Base-by-base conservation (phyloP, 495 filamentous ascomycete species). In the Hypoxylon lenormandii region DNA sequence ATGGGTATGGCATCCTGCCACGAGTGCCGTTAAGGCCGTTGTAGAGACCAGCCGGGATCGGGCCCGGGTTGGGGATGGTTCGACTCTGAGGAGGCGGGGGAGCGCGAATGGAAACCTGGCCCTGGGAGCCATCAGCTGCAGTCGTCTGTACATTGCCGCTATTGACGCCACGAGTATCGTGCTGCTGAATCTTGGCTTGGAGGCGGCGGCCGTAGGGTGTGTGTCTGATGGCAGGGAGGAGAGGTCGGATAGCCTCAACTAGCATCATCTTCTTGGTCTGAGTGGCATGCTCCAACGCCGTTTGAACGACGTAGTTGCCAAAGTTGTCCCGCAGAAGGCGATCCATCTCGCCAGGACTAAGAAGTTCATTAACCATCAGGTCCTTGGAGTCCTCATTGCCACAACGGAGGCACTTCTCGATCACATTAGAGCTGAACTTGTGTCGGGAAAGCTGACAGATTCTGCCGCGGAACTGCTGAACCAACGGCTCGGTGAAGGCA, bases 371-470 rank as follows among this genome's bases (percentile, higher is more conserved):
- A 56, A 97, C 90, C 80, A 98, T 87, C 66, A 89, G 84, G 69
- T 92, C 90, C 70, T 90, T 92, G 40, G 90, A 88, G 3, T 79
- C 77, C 4, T 82, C 73, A 42, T 89, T 85, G 0, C 92, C 88
- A 73, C 90, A 93, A 23, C 94, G 92, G 47, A 98, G 86, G 75
- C 94, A 97, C 79, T 98, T 98, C 80, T 98, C 95, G 60, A 98
- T 92, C 50, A 98, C 95, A 72, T 98, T 98, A 56, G 94, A 97
- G 82, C 93, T 97, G 81, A 98, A 98, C 79, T 98, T 98, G 78
- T 98, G 96, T 80, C 92, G 95, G 3, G 96, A 97, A 10, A 98
- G 82, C 47, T 83, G 79, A 26, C 86, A 79, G 69, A 98, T 88
- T 68, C 91, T 87, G 60, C 89, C 89, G 23, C 82, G 76, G 82